Evolutionary conservation across 441 rosid genomes (phyloP).

Genomic region (Omphalea diandra): DNA sequence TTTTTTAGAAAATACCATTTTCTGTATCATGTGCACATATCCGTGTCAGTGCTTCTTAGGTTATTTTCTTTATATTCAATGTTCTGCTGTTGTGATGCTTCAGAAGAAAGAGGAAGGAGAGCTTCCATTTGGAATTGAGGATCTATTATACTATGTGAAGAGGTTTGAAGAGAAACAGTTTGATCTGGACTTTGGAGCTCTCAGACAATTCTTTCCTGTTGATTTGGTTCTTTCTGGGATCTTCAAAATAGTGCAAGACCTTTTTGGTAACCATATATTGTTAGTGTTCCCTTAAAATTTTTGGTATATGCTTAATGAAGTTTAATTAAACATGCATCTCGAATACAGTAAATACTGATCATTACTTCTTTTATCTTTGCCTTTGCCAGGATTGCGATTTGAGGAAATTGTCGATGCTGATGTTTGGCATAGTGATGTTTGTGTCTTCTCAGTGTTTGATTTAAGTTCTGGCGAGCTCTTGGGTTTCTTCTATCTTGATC

Average conservation of each 20-base stretch:
- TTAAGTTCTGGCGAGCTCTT: constrained; percentile 72
- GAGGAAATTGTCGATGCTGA: constrained; percentile 64
- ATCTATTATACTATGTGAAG: constrained; percentile 75
- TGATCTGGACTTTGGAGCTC: constrained; percentile 77
- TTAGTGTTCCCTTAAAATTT: constrained; percentile 12
- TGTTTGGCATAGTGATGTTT: constrained; percentile 84
- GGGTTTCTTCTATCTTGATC: constrained; percentile 91
- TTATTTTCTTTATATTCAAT: constrained; percentile 17
- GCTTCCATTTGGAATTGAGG: constrained; percentile 80
- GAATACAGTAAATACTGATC: constrained; percentile 5
- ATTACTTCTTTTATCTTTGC: constrained; percentile 15
- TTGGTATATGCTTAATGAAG: constrained; percentile 12
- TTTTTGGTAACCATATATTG: constrained; percentile 58
- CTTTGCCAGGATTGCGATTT: constrained; percentile 66
- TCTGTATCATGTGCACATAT: too few relatives aligned
- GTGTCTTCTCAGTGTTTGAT: constrained; percentile 72
- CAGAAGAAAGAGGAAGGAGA: constrained; percentile 95
- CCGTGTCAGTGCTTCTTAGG: too few relatives aligned
- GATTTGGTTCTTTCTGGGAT: constrained; percentile 84
- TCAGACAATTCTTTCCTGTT: constrained; percentile 80
- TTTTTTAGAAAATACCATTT: too few relatives aligned
- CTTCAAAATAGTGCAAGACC: constrained; percentile 84
- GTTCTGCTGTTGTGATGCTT: constrained; percentile 26
- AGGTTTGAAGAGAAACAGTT: constrained; percentile 77
- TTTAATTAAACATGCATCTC: constrained; percentile 6